A percentile compares a stretch with the other conserved stretches of the same genome.
Conservation (phyloP, 2,329 filamentous ascomycete species). For the Ilyonectria mors-panacis region DNA sequence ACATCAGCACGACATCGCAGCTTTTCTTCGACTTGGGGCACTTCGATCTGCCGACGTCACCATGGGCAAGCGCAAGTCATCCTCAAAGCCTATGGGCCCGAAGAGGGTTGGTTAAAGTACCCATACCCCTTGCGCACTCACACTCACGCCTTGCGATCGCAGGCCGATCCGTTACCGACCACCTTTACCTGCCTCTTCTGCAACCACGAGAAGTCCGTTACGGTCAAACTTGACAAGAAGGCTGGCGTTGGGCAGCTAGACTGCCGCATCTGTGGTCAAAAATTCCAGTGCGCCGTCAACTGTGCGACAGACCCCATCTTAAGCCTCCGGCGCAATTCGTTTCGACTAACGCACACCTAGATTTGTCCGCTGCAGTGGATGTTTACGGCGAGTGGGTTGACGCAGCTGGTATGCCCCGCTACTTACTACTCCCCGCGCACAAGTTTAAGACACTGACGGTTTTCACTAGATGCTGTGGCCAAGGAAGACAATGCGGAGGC, state of each 20-base stretch:
- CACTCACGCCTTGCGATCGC: conserved; percentile 34
- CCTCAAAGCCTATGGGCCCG: conserved; percentile 83
- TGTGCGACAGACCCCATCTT: conserved; percentile 68
- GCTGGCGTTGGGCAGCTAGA: conserved; percentile 85
- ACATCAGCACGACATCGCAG: conserved; percentile 45
- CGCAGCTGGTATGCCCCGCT: conserved; percentile 71
- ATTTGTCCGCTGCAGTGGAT: conserved; percentile 91
- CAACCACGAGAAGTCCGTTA: conserved; percentile 95
- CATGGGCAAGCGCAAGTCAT: conserved; percentile 97
- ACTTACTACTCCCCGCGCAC: conserved; percentile 9
- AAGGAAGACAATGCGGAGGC: conserved; percentile 58
- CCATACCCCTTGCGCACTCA: conserved; percentile 20
- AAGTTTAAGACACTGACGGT: conserved; percentile 32
- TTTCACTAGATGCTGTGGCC: conserved; percentile 63
- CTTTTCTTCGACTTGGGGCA: conserved; percentile 36
- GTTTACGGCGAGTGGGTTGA: conserved; percentile 99
- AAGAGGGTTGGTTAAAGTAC: conserved; percentile 76
- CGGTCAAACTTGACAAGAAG: conserved; percentile 95
- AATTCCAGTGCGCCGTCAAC: conserved; percentile 93
- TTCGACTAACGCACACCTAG: conserved; percentile 60
- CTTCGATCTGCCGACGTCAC: conserved; percentile 41
- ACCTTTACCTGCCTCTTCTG: conserved; percentile 98
- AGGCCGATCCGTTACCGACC: conserved; percentile 81
- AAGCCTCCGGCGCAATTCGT: conserved; percentile 26
- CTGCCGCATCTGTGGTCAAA: conserved; percentile 95